These are phyloP conservation scores for Rhododendron ferrugineum DNA, from an alignment of 148 eudicot genomes.

Conservation along the genomic window DNA sequence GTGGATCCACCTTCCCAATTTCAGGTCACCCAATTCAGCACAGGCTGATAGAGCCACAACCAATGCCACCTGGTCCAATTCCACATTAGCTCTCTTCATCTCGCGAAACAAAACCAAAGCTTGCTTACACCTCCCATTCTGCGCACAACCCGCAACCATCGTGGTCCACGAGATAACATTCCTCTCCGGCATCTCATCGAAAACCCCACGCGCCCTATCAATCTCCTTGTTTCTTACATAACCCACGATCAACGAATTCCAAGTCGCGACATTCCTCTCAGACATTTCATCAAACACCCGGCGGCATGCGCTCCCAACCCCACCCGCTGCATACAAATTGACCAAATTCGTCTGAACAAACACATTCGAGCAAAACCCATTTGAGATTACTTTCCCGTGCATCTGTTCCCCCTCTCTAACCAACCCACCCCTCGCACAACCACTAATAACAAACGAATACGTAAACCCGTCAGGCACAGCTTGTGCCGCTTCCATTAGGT, in stretches of 20 bases:
- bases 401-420: constrained; percentile 48
- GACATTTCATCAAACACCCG: constrained; percentile 56
- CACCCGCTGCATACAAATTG: constrained; percentile 34
- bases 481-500: constrained; percentile 27
- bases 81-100: constrained; percentile 35
- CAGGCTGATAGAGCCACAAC: constrained; percentile 52
- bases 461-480: constrained; percentile 46
- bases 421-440: constrained; percentile 35
- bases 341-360: constrained; percentile 52
- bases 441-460: constrained; percentile 35
- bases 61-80: constrained; percentile 51
- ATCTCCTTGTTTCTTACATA: constrained; percentile 30
- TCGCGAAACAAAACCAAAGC: constrained; percentile 39
- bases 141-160: constrained; percentile 53
- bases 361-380: constrained; percentile 45
- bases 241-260: constrained; percentile 55
- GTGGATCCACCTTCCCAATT: constrained; percentile 58
- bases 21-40: constrained; percentile 59
- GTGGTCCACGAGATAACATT: constrained; percentile 64
- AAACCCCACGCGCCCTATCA: constrained; percentile 33
- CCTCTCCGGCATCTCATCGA: constrained; percentile 45
- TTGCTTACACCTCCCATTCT: constrained; percentile 36
- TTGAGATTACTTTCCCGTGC: constrained; percentile 48
- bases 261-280: constrained; percentile 41
- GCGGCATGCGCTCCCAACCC: constrained; percentile 23